Evolutionary conservation across 441 rosid species (phyloP).

Genomic region (Erysimum cheiri): DNA sequence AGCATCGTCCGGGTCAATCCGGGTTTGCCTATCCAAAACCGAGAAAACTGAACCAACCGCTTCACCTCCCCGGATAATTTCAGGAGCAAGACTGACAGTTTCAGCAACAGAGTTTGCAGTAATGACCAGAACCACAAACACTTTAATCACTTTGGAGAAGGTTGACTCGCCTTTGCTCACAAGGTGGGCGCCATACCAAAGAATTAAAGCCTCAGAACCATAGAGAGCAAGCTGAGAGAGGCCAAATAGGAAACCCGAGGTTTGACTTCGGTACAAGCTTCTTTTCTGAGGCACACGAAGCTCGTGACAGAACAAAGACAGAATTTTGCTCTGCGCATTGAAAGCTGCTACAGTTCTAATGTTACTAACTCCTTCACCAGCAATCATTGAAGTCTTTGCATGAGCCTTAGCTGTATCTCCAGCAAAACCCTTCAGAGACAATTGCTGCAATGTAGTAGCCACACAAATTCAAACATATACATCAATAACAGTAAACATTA

Average conservation of each 20-base stretch:
- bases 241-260: conserved; percentile 89
- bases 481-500: background rate
- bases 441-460: conserved; percentile 64
- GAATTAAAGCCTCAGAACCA: conserved; percentile 90
- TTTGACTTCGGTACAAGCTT: conserved; percentile 82
- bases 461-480: conserved; percentile 32
- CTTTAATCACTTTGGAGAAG: conserved; percentile 98
- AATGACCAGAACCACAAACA: conserved; percentile 88
- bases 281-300: conserved; percentile 78
- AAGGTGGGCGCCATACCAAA: conserved; percentile 97
- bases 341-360: conserved; percentile 97
- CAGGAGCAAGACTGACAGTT: conserved; percentile 98
- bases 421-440: conserved; percentile 95
- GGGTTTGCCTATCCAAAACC: conserved; percentile 75
- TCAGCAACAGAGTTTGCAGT: conserved; percentile 98
- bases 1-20: conserved; percentile 91
- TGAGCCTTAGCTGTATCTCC: conserved; percentile 99
- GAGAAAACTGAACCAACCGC: conserved; percentile 97
- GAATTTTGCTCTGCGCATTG: conserved; percentile 89
- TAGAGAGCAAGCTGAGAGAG: conserved; percentile 94
- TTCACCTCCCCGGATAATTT: conserved; percentile 95
- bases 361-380: conserved; percentile 99
- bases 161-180: conserved; percentile 88
- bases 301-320: conserved; percentile 80
- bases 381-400: conserved; percentile 99